These are phyloP conservation scores for Rehmannia glutinosa DNA, from an alignment of 257 asterid species.

Conservation along the genomic window DNA sequence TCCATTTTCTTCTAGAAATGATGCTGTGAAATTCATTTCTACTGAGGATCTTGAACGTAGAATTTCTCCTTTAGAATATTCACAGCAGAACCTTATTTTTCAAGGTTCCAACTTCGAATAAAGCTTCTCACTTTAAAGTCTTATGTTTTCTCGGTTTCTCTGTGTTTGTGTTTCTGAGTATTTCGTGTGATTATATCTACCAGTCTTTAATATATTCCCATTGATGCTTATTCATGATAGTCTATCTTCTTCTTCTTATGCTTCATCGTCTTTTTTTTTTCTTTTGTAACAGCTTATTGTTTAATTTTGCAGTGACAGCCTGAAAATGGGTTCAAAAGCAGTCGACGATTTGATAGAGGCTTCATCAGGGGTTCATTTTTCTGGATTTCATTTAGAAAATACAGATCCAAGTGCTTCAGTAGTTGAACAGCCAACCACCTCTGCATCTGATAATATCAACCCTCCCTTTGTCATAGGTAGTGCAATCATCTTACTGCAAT, in stretches of 20 bases:
- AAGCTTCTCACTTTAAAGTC: not conserved
- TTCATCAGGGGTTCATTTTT: slow-evolving; percentile 87
- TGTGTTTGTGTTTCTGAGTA: slow-evolving; percentile 8
- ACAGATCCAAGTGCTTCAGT: slow-evolving; percentile 29
- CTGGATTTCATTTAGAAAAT: slow-evolving; percentile 78
- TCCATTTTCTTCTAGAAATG: not conserved
- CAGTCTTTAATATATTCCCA: not conserved
- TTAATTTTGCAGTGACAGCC: slow-evolving; percentile 21
- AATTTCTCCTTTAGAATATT: not conserved
- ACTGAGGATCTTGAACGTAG: not conserved
- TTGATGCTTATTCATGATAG: slow-evolving; percentile 9
- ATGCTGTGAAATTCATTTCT: not conserved
- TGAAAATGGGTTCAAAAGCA: slow-evolving; percentile 75
- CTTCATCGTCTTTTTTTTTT: no score
- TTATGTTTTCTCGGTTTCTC: not conserved
- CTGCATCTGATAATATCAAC: slow-evolving; percentile 53
- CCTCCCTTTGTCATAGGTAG: slow-evolving; percentile 95
- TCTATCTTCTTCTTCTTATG: not conserved
- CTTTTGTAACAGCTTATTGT: not conserved
- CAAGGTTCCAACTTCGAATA: not conserved
- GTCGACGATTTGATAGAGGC: slow-evolving; percentile 91
- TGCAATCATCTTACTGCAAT: slow-evolving; percentile 11
- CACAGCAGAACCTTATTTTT: not conserved
- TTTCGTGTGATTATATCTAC: not conserved
- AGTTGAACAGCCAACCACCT: slow-evolving; percentile 50